phyloP scores from a whole-genome alignment of 1,284 basidiomycete genomes.

The Porphyrellus sp. region DNA sequence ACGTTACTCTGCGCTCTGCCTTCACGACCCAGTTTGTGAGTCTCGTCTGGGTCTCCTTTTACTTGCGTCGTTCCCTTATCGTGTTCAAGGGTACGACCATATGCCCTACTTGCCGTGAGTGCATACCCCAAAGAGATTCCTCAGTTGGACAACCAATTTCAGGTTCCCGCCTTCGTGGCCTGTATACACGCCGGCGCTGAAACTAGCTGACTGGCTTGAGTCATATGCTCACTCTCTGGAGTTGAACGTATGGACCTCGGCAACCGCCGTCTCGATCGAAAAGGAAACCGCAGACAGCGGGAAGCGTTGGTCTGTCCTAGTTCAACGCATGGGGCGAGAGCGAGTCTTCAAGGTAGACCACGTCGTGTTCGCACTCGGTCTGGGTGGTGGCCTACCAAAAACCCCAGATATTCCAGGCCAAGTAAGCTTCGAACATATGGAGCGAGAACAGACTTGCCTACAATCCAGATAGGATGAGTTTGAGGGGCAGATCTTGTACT shows the following conservation, averaged over 20 bases:
- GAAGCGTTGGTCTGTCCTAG: constrained; percentile 40
- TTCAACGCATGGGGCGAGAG: constrained; percentile 32
- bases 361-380: constrained; percentile 43
- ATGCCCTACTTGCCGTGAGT: constrained; percentile 38
- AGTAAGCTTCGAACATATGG: constrained; percentile 7
- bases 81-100: constrained; percentile 31
- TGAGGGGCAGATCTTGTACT: constrained; percentile 56
- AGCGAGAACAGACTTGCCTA: constrained; percentile 15
- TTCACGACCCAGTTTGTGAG: constrained; percentile 32
- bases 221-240: constrained; percentile 45
- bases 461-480: constrained; percentile 43
- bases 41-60: constrained; percentile 7
- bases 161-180: constrained; percentile 41
- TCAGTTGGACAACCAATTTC: not conserved
- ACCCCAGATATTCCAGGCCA: constrained; percentile 38
- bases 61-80: not conserved
- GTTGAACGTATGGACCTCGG: constrained; percentile 45
- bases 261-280: constrained; percentile 35
- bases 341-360: constrained; percentile 39
- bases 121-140: not conserved
- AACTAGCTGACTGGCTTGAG: constrained; percentile 51
- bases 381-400: constrained; percentile 39
- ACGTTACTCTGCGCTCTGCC: constrained; percentile 29
- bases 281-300: constrained; percentile 31
- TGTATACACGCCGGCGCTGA: constrained; percentile 38